These are phyloP conservation scores for Pisolithus microcarpus DNA, from an alignment of 768 basidiomycete genomes.

Conservation along the genomic window DNA sequence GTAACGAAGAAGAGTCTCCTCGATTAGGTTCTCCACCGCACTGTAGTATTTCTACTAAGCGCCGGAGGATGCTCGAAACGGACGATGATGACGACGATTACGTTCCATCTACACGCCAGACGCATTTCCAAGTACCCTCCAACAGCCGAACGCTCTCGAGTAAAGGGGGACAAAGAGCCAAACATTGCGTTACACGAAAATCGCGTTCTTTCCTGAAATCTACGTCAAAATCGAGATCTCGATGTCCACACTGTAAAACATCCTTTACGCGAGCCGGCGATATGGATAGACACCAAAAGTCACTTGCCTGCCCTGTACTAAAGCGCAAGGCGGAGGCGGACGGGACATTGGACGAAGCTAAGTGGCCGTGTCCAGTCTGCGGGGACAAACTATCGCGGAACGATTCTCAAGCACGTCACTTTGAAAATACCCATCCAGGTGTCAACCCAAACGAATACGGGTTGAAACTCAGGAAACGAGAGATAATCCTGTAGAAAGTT, in stretches of 20 bases:
- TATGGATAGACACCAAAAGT: not conserved
- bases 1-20: too few relatives aligned
- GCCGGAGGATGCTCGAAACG: not conserved
- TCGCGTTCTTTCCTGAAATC: not conserved
- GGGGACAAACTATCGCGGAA: not conserved
- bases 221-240: not conserved
- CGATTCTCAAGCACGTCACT: not conserved
- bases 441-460: not conserved
- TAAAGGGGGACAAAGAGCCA: not conserved
- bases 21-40: too few relatives aligned
- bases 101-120: not conserved
- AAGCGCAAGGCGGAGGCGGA: not conserved
- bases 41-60: too few relatives aligned
- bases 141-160: not conserved
- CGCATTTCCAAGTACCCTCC: not conserved
- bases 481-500: too few relatives aligned
- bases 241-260: not conserved
- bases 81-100: conserved; percentile 1
- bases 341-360: not conserved
- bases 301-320: not conserved
- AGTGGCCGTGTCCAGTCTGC: not conserved
- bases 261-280: conserved; percentile 2
- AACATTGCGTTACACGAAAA: not conserved
- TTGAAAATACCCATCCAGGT: not conserved
- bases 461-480: conserved; percentile 1